Percentiles rank a stretch among this genome's conserved stretches.
Evolutionary conservation across 2,329 filamentous ascomycete genomes (phyloP).

Genomic region (Sclerotiophoma versabilis): DNA sequence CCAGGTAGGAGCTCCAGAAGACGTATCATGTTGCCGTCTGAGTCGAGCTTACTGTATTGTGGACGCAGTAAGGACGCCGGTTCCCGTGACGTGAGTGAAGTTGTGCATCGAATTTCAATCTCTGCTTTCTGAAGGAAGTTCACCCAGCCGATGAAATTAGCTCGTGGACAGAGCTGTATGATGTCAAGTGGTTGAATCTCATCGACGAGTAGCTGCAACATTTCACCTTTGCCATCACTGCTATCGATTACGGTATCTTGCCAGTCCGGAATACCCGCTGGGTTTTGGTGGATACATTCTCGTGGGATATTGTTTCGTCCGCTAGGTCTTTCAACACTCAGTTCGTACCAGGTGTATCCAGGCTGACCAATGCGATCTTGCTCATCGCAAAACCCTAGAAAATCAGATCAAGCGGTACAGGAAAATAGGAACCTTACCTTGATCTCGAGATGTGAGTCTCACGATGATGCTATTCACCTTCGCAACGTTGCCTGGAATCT

Average conservation of each 20-base stretch:
- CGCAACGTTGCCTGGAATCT: neutral
- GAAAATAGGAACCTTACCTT: neutral
- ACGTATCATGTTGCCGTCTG: neutral
- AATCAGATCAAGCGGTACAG: too few relatives aligned
- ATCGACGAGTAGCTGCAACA: neutral
- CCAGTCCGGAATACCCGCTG: neutral
- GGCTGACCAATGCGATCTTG: neutral
- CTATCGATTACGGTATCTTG: neutral
- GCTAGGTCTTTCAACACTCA: neutral
- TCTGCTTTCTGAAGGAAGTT: neutral
- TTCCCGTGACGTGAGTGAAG: neutral
- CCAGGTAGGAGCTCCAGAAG: neutral
- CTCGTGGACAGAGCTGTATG: neutral
- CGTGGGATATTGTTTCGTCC: neutral
- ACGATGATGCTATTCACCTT: neutral
- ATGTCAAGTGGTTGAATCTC: neutral
- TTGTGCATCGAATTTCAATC: neutral
- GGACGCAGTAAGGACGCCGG: neutral
- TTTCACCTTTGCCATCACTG: neutral
- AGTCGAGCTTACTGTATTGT: neutral
- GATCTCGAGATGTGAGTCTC: neutral
- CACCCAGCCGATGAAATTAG: neutral
- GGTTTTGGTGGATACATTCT: neutral
- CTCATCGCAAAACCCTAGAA: neutral
- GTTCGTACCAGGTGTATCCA: neutral